Base-by-base conservation (phyloP, 441 rosid genomes). In the Populus hybrid region DNA sequence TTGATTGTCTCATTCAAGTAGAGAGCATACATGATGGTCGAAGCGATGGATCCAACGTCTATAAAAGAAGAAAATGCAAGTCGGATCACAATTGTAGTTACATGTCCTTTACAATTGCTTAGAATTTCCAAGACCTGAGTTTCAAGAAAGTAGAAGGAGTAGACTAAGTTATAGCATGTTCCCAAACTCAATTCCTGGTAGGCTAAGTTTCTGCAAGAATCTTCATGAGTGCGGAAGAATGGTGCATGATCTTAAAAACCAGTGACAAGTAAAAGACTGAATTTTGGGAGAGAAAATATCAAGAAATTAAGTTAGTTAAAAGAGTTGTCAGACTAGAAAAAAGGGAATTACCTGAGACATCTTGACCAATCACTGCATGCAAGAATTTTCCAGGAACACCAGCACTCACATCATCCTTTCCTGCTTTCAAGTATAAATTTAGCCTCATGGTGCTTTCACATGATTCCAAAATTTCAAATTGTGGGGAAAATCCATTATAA, bases 341-440 rank as follows among this genome's bases (percentile, higher is more conserved):
- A 50, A 67, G 71, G 71, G 69, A 40, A 77, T 84, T 85, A 89
- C 93, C 89, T 64, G 75, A 68, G 74, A 75, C 75, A 79, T 87
- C 90, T 77, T 82, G 85, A 46, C 88, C 90, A 68, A 89, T 79
- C 35, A 91, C 88, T 65, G 79, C 89, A 77, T 84, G 91, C 83
- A 91, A 78, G 83, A 88, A 89, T 80, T 74, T 86, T 83, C 94
- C 91, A 4, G 93, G 91, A 76, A 84, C 87, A 72, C 93, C 93
- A 68, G 85, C 84, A 66, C 80, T 80, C 20, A 88, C 90, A 69
- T 89, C 90, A 32, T 84, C 86, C 84, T 81, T 85, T 81, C 85
- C 83, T 32, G 83, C 77, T 74, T 86, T 87, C 76, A 91, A 81
- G 79, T 83, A 89, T 10, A 59, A 35, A 75, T 88, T 87, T 24